Base-by-base conservation (phyloP, 106 monocot species). In the Triglochin maritima region DNA sequence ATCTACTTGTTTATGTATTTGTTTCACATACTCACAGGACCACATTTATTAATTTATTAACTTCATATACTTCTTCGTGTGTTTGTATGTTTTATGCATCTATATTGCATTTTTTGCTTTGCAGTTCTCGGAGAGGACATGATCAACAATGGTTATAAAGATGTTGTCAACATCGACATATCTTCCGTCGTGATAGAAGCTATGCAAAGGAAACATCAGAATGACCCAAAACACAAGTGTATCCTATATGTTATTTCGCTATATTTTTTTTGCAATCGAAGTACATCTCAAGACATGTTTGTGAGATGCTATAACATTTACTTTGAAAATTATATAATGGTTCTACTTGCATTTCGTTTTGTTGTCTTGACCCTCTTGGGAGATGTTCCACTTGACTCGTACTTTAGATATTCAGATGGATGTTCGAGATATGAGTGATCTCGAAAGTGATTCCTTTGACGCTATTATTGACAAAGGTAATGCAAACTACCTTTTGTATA, bases 391-490 rank as follows among this genome's bases (percentile, higher is more conserved):
- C 52, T 52, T 52, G 52, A 14, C 5, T 59, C 16, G 1, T 16
- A 5, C 15, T 59, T 13, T 64, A 90, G 90, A 85, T 71, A 68
- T 90, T 56, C 75, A 81, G 66, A 90, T 90, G 95, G 95, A 96
- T 80, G 95, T 84, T 46, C 71, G 80, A 55, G 73, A 96, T 69
- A 96, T 96, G 95, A 71, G 45, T 56, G 65, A 17, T 49, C 84
- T 96, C 74, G 78, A 85, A 80, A 74, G 77, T 72, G 61, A 74
- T 76, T 85, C 83, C 7, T 96, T 90, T 50, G 88, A 90, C 80
- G 87, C 83, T 71, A 83, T 96, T 71, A 77, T 96, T 76, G 95
- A 96, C 68, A 96, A 96, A 88, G 95, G 95, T 91, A 80, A 13
- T 16, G 8, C 7, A 15, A 47, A 5, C 5, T 8, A 29, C 41